Base-by-base conservation (phyloP, 179 eudicot genomes). In the Beta lomatogona region DNA sequence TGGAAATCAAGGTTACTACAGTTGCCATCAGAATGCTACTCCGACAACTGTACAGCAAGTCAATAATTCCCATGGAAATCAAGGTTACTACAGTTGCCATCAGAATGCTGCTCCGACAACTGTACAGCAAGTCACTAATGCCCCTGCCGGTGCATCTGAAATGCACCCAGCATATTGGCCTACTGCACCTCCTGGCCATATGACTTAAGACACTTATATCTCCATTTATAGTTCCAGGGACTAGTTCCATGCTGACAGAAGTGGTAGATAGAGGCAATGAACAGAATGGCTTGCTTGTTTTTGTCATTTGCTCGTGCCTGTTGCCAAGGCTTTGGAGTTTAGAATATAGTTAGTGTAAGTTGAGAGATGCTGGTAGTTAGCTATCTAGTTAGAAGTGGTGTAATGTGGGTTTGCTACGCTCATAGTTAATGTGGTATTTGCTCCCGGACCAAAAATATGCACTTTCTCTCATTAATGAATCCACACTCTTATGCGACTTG, bases 31-130 rank as follows among this genome's bases (percentile, higher is more conserved):
- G 28, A 25, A 25, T 25, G 1, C 28, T 25, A 1, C 28, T 25
- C 28, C 28, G 28, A 25, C 28, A 25, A 25, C 28, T 25, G 28
- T 25, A 25, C 28, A 25, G 28, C 28, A 25, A 25, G 28, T 25
- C 28, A 25, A 25, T 25, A 25, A 25, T 25, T 25, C 28, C 28
- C 28, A 25, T 77, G 77, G 63, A 75, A 59, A 78, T 81, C 84
- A 85, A 78, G 68, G 73, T 22, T 68, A 77, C 61, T 78, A 71
- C n/a, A 65, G 64, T 28, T 16, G 11, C 60, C 25, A 70, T 21
- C 84, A 81, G 57, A 58, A 66, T 9, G 71, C 25, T 41, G 66
- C 78, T 22, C 73, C 18, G 50, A 21, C 81, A 73, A 55, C 41
- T 31, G 65, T 65, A 79, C 83, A 82, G 65, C 63, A 13, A 11